Evolutionary conservation across 2,329 filamentous ascomycete species (phyloP), one percentile per base, ranked within the genome.

Genomic region (Colletotrichum graminicola): DNA sequence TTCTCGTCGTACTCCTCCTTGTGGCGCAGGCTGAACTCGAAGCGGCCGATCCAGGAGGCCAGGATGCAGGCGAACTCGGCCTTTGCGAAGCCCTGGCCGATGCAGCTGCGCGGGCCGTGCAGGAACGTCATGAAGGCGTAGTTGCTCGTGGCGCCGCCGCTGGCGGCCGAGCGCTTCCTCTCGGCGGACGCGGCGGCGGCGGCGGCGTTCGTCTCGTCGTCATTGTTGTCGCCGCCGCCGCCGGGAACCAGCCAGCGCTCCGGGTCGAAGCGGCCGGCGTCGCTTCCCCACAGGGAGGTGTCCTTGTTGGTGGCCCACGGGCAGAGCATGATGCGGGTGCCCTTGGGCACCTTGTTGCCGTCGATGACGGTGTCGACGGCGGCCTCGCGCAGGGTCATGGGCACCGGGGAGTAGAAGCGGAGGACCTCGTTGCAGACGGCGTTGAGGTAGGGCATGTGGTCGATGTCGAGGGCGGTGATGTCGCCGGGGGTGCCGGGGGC

Each of bases 31-130:
- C 82, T 82, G 78, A 91, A 90, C 77, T 90, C 87, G 80, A 97
- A 97, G 47, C 89, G 86, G 1, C 94, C 94, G 5, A 95, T 87
- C 86, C 93, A 90, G 11, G 89, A 87, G 29, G 94, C 94, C 57
- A 98, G 78, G 73, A 98, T 82, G 78, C 92, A 95, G 11, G 93
- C 94, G 80, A 97, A 93, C 84, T 98, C 95, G 0, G 92, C 90
- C 78, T 90, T 92, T 0, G 95, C 93, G 81, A 97, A 97, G 2
- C 86, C 85, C 80, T 91, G 88, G 0, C 94, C 95, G 75, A 97
- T 97, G 78, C 95, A 97, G 77, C 91, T 93, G 64, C 94, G 85
- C 2, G 94, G 94, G 0, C 95, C 95, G 78, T 97, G 94, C 70
- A 97, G 80, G 81, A 97, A 97, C 0, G 93, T 95, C 81, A 95